Percentiles rank a stretch among this genome's conserved stretches.
Evolutionary conservation across 2,329 filamentous ascomycete species (phyloP).

Genomic region (Fusarium paranaense): DNA sequence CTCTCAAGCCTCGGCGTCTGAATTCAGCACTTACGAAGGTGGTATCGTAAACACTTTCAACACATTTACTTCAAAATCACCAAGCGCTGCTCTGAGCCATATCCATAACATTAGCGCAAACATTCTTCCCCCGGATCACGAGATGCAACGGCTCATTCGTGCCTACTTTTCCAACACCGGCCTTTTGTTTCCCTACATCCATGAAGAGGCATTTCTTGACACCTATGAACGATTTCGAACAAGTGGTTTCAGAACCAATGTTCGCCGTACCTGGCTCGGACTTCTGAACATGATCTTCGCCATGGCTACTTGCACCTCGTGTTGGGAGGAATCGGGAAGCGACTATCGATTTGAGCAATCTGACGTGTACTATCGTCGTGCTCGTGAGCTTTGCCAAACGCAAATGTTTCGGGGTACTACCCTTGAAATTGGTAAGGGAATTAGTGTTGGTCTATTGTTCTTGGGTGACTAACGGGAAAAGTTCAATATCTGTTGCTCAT

Average conservation of each 20-base stretch:
- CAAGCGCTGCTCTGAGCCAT: background rate
- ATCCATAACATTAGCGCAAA: background rate
- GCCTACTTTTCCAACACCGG: background rate
- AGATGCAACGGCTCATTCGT: background rate
- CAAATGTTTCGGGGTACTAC: conserved; percentile 55
- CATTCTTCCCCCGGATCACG: background rate
- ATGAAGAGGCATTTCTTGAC: background rate
- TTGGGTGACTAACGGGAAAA: background rate
- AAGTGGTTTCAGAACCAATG: background rate
- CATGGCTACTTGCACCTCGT: conserved; percentile 52
- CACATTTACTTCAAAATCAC: background rate
- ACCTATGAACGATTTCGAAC: background rate
- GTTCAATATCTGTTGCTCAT: conserved; percentile 50
- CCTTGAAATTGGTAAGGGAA: conserved; percentile 51
- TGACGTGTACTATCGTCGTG: conserved; percentile 59
- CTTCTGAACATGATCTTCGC: conserved; percentile 58
- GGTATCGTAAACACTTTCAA: background rate
- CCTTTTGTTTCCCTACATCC: background rate
- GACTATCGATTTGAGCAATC: conserved; percentile 48
- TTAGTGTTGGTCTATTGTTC: too few relatives aligned
- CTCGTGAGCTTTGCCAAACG: conserved; percentile 56
- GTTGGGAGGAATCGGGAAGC: conserved; percentile 30
- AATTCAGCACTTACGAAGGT: background rate
- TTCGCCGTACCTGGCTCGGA: background rate
- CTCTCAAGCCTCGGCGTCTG: background rate